A percentile compares a stretch with the other conserved stretches of the same genome.
Conservation (phyloP, 345 rosid species). For the Syzygium oleosum region DNA sequence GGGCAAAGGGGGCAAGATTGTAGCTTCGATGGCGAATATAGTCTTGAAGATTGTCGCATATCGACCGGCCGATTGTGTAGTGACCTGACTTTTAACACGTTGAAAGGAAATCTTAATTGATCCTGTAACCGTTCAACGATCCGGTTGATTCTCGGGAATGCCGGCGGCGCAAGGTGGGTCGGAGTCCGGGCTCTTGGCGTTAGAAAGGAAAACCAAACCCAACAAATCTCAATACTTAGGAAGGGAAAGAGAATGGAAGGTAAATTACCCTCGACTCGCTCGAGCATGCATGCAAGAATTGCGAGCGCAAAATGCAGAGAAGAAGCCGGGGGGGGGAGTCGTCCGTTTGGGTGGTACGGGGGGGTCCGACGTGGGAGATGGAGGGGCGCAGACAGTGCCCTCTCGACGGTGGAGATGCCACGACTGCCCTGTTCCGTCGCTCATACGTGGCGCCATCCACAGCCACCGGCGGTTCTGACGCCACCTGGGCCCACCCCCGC, state of each 20-base stretch:
- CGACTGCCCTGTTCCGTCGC: slow-evolving; percentile 18
- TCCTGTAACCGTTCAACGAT: background rate
- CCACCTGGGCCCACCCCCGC: background rate
- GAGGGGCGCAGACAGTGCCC: slow-evolving; percentile 24
- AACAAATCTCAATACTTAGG: background rate
- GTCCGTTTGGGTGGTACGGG: background rate
- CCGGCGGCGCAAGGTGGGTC: background rate
- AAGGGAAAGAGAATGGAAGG: background rate
- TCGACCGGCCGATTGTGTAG: background rate
- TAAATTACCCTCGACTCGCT: background rate
- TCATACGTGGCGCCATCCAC: slow-evolving; percentile 34
- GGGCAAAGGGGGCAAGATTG: background rate
- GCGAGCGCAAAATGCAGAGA: background rate
- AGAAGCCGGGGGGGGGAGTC: background rate
- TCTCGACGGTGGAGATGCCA: slow-evolving; percentile 48
- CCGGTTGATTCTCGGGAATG: background rate
- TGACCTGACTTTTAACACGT: background rate
- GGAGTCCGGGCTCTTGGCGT: too few species aligned
- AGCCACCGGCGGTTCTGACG: background rate
- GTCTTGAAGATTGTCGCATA: background rate
- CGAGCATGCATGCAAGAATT: background rate
- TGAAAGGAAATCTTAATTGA: background rate
- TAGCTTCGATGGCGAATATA: background rate
- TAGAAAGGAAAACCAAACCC: background rate
- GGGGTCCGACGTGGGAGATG: slow-evolving; percentile 34